Evolutionary conservation across 2,329 filamentous ascomycete genomes (phyloP), one percentile per base, ranked within the genome.

Genomic region (Ophiosphaerella narmari): DNA sequence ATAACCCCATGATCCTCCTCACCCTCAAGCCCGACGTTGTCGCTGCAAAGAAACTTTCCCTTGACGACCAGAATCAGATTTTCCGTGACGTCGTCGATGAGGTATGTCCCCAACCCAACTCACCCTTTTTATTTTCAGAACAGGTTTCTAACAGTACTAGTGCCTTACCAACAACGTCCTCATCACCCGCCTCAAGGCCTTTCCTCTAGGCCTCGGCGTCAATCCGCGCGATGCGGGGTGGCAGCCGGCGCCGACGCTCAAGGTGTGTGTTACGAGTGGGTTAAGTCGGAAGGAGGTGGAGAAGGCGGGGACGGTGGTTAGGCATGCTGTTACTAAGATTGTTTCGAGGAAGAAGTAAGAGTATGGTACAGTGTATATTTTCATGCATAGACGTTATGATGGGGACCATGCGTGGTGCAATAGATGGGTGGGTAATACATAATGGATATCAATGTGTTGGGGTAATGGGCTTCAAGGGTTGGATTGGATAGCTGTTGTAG

Each of bases 21-120:
- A 84, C 86, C 2, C 77, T 99, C 47, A 97, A 96, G 78, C 83
- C 86, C 0, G 90, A 97, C 49, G 85, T 96, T 33, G 79, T 97
- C 35, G 80, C 84, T 43, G 82, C 85, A 1, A 86, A 88, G 66
- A 84, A 83, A 38, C 76, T 96, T 48, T 84, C 79, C 12, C 72
- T 83, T 8, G 82, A 87, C 31, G 93, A 97, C 55, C 91, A 97
- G 75, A 91, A 96, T 66, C 83, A 85, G 50, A 74, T 97, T 14
- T 75, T 99, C 50, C 87, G 95, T 66, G 94, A 99, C 64, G 87
- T 90, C 58, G 91, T 96, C n/a, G 95, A 99, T 53, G 94, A 99
- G 87, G 92, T 95, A 81, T 65, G 83, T 73, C 29, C 32, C 23
- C 3, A 4, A 5, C 18, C 18, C 18, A 21, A 21, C 31, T 35